Evolutionary conservation across 768 basidiomycete genomes (phyloP), one percentile per base, ranked within the genome.

Genomic region (Xerocomus spinulosus): DNA sequence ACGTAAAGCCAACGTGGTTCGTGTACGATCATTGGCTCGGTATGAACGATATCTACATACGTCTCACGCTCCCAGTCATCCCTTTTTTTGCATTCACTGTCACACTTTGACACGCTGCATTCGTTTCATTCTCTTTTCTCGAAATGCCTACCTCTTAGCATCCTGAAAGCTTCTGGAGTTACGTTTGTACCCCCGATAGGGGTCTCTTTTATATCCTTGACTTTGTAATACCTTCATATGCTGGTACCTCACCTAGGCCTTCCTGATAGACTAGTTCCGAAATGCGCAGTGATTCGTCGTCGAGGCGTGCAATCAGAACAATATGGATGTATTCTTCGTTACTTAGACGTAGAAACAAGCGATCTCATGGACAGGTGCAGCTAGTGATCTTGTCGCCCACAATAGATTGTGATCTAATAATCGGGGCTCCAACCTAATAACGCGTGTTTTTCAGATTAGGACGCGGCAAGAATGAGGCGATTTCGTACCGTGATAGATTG

Each of bases 401-500:
- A 28, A 10, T 17, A 7, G 23, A 39, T 39, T 9, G 13, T 28
- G 51, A 15, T 29, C 52, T 59, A 72, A 43, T 58, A 67, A 51
- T 73, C 63, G 17, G 75, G 73, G 41, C 68, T 67, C 73, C 73
- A 75, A n/a, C 73, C 73, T 75, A 52, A 29, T 15, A 3, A 23
- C 14, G 17, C 29, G 14, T 21, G 30, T 5, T 20, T 32, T 8
- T 35, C n/a, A 12, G 5, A 40, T 49, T 50, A 48, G 54, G 43
- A 24, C 20, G 6, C 5, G 14, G 10, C 9, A 47, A 21, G 3
- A 35, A 35, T 30, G 24, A 3, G 32, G 43, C 15, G 34, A n/a
- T n/a, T n/a, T n/a, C 80, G 51, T 59, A 87, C 91, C 91, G 32
- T 60, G 56, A 61, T 77, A 98, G 54, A 97, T 91, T n/a, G 73